phyloP scores from a whole-genome alignment of 345 rosid genomes.

The Xanthoceras sorbifolium region DNA sequence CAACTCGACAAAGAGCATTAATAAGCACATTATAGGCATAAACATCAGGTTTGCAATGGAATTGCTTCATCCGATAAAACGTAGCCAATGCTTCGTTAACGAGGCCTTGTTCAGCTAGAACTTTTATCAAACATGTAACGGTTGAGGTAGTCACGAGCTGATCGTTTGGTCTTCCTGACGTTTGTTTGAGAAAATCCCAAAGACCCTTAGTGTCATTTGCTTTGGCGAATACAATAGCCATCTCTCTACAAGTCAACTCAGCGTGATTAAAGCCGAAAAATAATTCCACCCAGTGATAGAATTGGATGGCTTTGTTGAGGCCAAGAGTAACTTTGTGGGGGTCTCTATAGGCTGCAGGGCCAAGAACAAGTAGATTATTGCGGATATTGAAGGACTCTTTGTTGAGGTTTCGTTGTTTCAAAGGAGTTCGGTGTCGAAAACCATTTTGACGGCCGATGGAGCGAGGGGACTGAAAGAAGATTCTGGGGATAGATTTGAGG shows the following conservation, averaged over 20 bases:
- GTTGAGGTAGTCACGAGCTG: conserved; percentile 48
- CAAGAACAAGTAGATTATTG: conserved; percentile 47
- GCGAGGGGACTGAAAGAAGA: conserved; percentile 73
- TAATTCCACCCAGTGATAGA: conserved; percentile 62
- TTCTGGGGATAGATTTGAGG: conserved; percentile 64
- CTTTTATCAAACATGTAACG: conserved; percentile 90
- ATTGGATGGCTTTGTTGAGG: conserved; percentile 59
- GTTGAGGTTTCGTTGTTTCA: conserved; percentile 59
- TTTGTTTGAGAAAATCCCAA: conserved; percentile 72
- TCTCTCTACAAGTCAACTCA: conserved; percentile 74
- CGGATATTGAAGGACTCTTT: conserved; percentile 40
- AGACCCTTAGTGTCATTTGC: conserved; percentile 54
- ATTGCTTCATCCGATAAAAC: conserved; percentile 76
- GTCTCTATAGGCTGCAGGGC: conserved; percentile 78
- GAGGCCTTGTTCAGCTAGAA: conserved; percentile 86
- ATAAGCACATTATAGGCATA: conserved; percentile 72
- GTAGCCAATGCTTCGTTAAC: conserved; percentile 65
- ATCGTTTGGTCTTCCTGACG: conserved; percentile 37
- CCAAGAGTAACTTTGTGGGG: conserved; percentile 57
- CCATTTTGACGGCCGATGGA: conserved; percentile 75
- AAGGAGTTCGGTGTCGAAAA: conserved; percentile 73
- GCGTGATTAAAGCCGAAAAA: conserved; percentile 50
- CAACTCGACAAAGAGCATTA: conserved; percentile 69
- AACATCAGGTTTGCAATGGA: conserved; percentile 76
- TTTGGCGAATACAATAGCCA: conserved; percentile 68